A percentile compares a stretch with the other conserved stretches of the same genome.
These are phyloP conservation scores for Dactylella cylindrospora DNA, from an alignment of 2,329 filamentous ascomycete genomes.

Conservation along the genomic window DNA sequence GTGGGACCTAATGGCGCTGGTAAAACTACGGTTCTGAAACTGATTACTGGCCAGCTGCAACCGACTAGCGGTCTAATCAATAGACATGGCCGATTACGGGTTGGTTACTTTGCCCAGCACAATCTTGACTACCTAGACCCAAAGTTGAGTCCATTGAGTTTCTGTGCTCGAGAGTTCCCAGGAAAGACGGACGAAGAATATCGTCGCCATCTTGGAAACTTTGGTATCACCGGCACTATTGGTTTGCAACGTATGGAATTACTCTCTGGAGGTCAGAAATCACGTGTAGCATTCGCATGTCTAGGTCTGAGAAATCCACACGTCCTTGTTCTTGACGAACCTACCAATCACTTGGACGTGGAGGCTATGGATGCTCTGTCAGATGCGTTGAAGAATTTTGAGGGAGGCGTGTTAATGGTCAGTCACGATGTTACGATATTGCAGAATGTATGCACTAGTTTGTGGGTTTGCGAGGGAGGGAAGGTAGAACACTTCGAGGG, in stretches of 20 bases:
- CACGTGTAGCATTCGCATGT: slow-evolving; percentile 96
- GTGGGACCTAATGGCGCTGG: slow-evolving; percentile 98
- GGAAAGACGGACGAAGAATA: slow-evolving; percentile 96
- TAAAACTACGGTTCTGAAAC: slow-evolving; percentile 96
- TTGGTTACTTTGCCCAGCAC: slow-evolving; percentile 98
- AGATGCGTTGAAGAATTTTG: slow-evolving; percentile 78
- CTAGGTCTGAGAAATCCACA: slow-evolving; percentile 90
- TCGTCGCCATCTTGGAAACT: slow-evolving; percentile 87
- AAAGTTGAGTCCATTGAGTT: slow-evolving; percentile 82
- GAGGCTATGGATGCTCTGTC: slow-evolving; percentile 97
- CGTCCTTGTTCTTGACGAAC: slow-evolving; percentile 96
- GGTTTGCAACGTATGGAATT: slow-evolving; percentile 94
- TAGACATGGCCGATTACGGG: slow-evolving; percentile 79
- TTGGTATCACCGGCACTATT: slow-evolving; percentile 87
- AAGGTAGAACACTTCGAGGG: slow-evolving; percentile 95
- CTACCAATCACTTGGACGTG: slow-evolving; percentile 97
- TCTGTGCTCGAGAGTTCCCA: slow-evolving; percentile 91
- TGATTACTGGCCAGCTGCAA: slow-evolving; percentile 84
- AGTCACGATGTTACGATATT: slow-evolving; percentile 99
- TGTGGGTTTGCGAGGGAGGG: slow-evolving; percentile 96
- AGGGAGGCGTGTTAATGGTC: slow-evolving; percentile 96
- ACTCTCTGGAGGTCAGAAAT: slow-evolving; percentile 96
- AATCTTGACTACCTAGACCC: slow-evolving; percentile 96
- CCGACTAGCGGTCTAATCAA: slow-evolving; percentile 80
- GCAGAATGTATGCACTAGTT: slow-evolving; percentile 87